Base-by-base conservation (phyloP, 768 basidiomycete species). In the Pleurotus djamor region DNA sequence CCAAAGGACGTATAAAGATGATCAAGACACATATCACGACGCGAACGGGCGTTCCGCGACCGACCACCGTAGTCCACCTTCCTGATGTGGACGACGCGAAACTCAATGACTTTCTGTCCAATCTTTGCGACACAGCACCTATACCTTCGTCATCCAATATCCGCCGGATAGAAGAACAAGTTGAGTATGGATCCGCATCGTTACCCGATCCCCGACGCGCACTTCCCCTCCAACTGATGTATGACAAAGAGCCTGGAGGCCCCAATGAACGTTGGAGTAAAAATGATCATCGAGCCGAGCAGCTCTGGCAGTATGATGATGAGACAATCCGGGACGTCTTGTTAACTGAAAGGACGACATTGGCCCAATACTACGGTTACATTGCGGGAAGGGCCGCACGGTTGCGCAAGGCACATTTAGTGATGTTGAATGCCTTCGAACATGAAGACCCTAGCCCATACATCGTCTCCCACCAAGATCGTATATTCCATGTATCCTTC, bases 351-450 rank as follows among this genome's bases (percentile, higher is more conserved):
- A 79, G 82, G 49, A 83, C 83, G 32, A 87, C 90, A 2, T 66
- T 88, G n/a, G 80, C 84, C 2, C 91, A 94, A 63, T 63, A 84
- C 33, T 91, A 91, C 66, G 94, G 92, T 12, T 92, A 83, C 70
- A 80, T 89, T 45, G 75, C 83, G 12, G 92, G 88, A 12, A 86
- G 85, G 65, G 79, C 81, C 33, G 73, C 85, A 1, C 81, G 94
- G 45, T 82, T 84, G 14, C 82, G 85, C 32, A 78, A 83, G 60
- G 72, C 92, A 1, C 90, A 94, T 66, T 71, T 88, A 28, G 76
- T 78, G 48, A 76, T 77, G 28, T 73, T 88, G 35, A 68, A 72
- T 21, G 73, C 78, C 4, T 75, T 92, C 51, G 79, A 83, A 61
- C 67, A 66, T 8, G 58, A 60, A 1, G 60, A 69, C 28, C 57